phyloP scores from a whole-genome alignment of 495 filamentous ascomycete genomes.

The Penicillium lagena region DNA sequence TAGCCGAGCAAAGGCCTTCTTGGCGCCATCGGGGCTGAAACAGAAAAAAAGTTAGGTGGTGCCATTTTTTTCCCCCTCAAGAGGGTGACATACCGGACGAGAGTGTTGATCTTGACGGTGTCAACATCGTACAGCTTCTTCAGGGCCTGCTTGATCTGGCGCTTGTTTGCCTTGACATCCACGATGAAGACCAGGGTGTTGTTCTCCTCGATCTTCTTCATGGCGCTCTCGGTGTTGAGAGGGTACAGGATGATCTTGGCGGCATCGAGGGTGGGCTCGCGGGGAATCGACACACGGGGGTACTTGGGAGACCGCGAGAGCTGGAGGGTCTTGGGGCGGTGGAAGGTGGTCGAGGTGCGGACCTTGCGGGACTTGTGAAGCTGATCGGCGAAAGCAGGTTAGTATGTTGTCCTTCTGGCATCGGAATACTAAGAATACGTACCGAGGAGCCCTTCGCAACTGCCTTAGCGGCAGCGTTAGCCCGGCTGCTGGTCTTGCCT shows the following conservation, averaged over 20 bases:
- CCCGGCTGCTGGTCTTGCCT: slow-evolving; percentile 75
- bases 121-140: slow-evolving; percentile 99
- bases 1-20: slow-evolving; percentile 96
- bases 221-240: slow-evolving; percentile 96
- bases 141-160: slow-evolving; percentile 95
- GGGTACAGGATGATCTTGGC: slow-evolving; percentile 80
- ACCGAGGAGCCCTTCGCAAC: slow-evolving; percentile 79
- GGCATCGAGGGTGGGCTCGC: slow-evolving; percentile 85
- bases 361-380: slow-evolving; percentile 85
- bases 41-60: slow-evolving; percentile 14
- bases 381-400: slow-evolving; percentile 2
- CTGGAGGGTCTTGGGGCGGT: slow-evolving; percentile 90
- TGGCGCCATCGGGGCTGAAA: slow-evolving; percentile 81
- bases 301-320: slow-evolving; percentile 91
- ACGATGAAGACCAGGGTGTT: slow-evolving; percentile 99
- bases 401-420: no score
- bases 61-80: not conserved
- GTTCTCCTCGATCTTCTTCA: slow-evolving; percentile 99
- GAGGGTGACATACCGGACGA: slow-evolving; percentile 67
- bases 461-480: slow-evolving; percentile 87
- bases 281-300: slow-evolving; percentile 89
- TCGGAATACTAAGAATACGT: slow-evolving; percentile 12
- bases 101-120: slow-evolving; percentile 96
- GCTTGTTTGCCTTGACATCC: slow-evolving; percentile 98
- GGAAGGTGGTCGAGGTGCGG: slow-evolving; percentile 89